Base-by-base conservation (phyloP, 345 rosid genomes). In the Sisymbrium altissimum region DNA sequence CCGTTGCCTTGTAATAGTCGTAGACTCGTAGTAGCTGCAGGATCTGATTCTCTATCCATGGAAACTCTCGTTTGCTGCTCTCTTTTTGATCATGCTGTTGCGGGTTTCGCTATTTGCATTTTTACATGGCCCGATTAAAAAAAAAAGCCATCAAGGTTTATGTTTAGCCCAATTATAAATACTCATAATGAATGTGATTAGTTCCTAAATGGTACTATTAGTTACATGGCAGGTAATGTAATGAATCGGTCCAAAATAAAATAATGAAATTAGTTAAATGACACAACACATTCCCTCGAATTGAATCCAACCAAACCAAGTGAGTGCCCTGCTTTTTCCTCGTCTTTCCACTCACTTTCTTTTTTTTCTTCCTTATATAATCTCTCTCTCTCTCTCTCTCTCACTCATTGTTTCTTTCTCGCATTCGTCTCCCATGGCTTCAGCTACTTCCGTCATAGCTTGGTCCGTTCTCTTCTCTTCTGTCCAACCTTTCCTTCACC, bases 391-490 rank as follows among this genome's bases (percentile, higher is more conserved):
- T 50, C 13, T 38, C 57, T 19, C 29, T 35, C 55, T 50, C 25
- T 50, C 29, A 32, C 18, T 17, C 32, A 54, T 27, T 21, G 19
- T 35, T 30, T 50, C 13, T 38, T 27, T 10, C 54, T 75, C 57
- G 18, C 68, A 40, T 33, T 68, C 64, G 38, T 67, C 59, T 41
- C 17, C 58, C 17, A 85, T 85, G 88, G 80, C 83, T 66, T 71
- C 84, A 30, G 56, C 78, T 27, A 72, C 84, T 29, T 81, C 84
- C 39, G 65, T 85, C 36, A 85, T 85, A 61, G 85, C 85, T 29
- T 85, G 88, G 88, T 85, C 41, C 30, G 35, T 49, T 12, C 63
- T 39, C 36, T 36, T 72, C 63, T 39, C 36, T 36, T 72, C 54
- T 2, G 43, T 23, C 52, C 18, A 21, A 4, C 43, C 43, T 25